Evolutionary conservation across 345 rosid species (phyloP), one percentile per base, ranked within the genome.

Genomic region (Lenwebbia sp.): DNA sequence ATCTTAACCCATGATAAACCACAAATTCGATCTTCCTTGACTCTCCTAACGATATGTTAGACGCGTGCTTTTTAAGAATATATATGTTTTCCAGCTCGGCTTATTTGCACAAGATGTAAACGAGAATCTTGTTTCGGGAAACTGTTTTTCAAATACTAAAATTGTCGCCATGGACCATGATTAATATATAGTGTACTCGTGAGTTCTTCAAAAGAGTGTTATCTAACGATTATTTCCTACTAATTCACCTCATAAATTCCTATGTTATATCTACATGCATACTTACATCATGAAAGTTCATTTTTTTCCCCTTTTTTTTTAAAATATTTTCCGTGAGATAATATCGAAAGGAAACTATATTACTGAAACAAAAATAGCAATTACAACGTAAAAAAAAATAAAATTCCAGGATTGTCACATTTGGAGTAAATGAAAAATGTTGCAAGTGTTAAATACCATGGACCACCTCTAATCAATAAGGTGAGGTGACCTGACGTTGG

Each of bases 401-500:
- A 41, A 41, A 11, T 2, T 2, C 28, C 53, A 5, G 44, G 28
- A 28, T 60, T 37, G 41, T 7, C 75, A 1, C 33, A 30, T 15
- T 30, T 19, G 0, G 75, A 70, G 25, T 33, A 70, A 40, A 70
- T 23, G 23, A 30, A 37, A 70, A 70, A 70, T 19, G 47, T 21
- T 11, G 78, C 26, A 3, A 70, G 76, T 10, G 22, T 40, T 54
- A 8, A 54, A 21, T 54, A 54, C 47, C 47, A 19, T 70, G 78
- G 78, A 70, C 78, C 76, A 58, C 78, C 22, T 33, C 78, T 10
- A 70, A 54, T 54, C 40, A 83, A 83, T 83, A 19, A 14, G 62
- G 84, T 28, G 84, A 83, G 47, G 84, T 83, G 84, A 83, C 60
- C 40, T 54, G 84, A 54, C 84, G 60, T 37, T 54, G 62, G 56